Conservation (phyloP, 192 early-diverging fungal species). For the Coemansia sp. region DNA sequence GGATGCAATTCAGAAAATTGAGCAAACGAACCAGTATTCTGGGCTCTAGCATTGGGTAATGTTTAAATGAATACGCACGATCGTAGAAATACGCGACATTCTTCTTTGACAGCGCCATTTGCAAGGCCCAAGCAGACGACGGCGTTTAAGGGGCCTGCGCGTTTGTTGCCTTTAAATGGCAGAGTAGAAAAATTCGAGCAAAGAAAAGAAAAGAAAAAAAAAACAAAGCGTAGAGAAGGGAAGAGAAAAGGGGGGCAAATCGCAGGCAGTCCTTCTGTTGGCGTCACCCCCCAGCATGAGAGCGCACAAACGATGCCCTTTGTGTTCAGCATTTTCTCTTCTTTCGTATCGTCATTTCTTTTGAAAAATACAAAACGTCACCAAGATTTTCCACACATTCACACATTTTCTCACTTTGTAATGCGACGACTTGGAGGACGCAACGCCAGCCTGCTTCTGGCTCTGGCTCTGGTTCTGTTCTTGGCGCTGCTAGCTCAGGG, state of each 20-base stretch:
- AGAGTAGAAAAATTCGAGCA: conserved; percentile 6
- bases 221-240: not conserved
- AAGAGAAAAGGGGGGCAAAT: not conserved
- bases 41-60: not conserved
- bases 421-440: conserved; percentile 12
- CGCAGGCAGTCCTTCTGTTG: no score
- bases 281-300: no score
- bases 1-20: not conserved
- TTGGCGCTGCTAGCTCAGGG: conserved; percentile 3
- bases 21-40: not conserved
- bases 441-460: not conserved
- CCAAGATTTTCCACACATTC: no score
- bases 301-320: no score
- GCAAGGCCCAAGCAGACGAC: conserved; percentile 3
- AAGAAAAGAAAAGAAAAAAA: not conserved
- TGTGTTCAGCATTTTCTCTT: no score
- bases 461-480: conserved; percentile 3
- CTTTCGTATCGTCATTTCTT: not conserved
- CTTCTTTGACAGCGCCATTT: conserved; percentile 41
- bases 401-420: not conserved
- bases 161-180: conserved; percentile 1
- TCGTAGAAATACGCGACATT: conserved; percentile 60
- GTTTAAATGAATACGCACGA: conserved; percentile 36
- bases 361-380: no score
- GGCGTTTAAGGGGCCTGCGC: not conserved